A percentile compares a stretch with the other conserved stretches of the same genome.
These are phyloP conservation scores for Trichoderma pleuroti DNA, from an alignment of 2,329 filamentous ascomycete genomes.

Conservation along the genomic window DNA sequence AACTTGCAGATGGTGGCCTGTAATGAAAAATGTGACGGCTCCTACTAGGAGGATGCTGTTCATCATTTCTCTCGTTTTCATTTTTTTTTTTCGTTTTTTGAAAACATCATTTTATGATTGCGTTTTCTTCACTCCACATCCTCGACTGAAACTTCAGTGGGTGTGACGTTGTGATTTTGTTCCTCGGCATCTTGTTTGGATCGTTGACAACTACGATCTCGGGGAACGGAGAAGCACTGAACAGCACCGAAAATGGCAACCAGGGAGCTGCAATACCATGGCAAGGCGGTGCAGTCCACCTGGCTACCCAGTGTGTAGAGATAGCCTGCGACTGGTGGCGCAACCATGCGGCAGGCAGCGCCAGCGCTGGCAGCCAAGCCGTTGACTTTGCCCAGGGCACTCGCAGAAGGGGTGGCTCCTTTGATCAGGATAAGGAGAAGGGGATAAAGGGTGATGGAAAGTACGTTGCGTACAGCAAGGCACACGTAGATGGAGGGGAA, in stretches of 20 bases:
- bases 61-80: background rate
- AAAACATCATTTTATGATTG: constrained; percentile 6
- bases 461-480: constrained; percentile 55
- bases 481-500: constrained; percentile 57
- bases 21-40: background rate
- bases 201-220: constrained; percentile 27
- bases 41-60: constrained; percentile 9
- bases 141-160: constrained; percentile 33
- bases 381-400: constrained; percentile 61
- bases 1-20: constrained; percentile 9
- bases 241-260: constrained; percentile 55
- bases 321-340: constrained; percentile 61
- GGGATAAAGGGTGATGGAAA: constrained; percentile 63
- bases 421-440: constrained; percentile 65
- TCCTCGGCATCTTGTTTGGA: constrained; percentile 31
- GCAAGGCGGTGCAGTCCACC: constrained; percentile 57
- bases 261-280: constrained; percentile 60
- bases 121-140: constrained; percentile 23
- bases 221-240: constrained; percentile 56
- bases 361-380: constrained; percentile 63
- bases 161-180: constrained; percentile 22
- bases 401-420: constrained; percentile 56
- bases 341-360: constrained; percentile 64
- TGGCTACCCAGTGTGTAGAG: constrained; percentile 59
- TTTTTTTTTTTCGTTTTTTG: background rate